Base-by-base conservation (phyloP, 164 flowering plant genomes). In the Nymphaea thermarum region DNA sequence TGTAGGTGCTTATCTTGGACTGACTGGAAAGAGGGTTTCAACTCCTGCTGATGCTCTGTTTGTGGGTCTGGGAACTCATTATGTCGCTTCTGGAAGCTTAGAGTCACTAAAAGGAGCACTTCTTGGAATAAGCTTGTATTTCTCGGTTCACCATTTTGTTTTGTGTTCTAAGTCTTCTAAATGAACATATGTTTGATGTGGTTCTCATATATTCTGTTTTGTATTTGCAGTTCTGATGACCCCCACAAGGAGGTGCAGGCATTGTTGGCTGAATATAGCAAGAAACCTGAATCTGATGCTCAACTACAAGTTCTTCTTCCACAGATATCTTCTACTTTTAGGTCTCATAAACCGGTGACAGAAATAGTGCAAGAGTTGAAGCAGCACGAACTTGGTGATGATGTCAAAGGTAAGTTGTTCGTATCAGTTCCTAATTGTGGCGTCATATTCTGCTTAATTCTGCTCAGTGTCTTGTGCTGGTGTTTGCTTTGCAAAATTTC, bases 1-100 rank as follows among this genome's bases (percentile, higher is more conserved):
- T 75, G 73, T 82, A 94, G 99, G 99, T 75, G 81, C 90, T 66
- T 94, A 91, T 75, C 91, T 94, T 78, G 99, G 96, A 65, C 45
- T 94, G 83, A 91, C 98, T 74, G 97, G 96, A 18, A 90, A 81
- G 71, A 84, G 99, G 77, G 81, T 91, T 67, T 85, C 92, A 61
- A 82, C 91, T 36, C 87, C 99, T 17, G 88, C 95, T 68, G 98
- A 94, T 84, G 97, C 96, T 41, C 79, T 94, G 42, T 91, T 72
- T 60, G 83, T 80, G 16, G 97, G 99, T 63, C 89, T 94, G 74
- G 99, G 98, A 63, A 83, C 92, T 45, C 96, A 94, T 77, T 91
- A 82, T 75, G 90, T 91, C 57, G 96, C 95, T 76, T 91, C 97
- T 69, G 87, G 77, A 64, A 92, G 79, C 64, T 76, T 91, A 79